Conservation (phyloP, 345 rosid genomes). For the Pistacia vera region DNA sequence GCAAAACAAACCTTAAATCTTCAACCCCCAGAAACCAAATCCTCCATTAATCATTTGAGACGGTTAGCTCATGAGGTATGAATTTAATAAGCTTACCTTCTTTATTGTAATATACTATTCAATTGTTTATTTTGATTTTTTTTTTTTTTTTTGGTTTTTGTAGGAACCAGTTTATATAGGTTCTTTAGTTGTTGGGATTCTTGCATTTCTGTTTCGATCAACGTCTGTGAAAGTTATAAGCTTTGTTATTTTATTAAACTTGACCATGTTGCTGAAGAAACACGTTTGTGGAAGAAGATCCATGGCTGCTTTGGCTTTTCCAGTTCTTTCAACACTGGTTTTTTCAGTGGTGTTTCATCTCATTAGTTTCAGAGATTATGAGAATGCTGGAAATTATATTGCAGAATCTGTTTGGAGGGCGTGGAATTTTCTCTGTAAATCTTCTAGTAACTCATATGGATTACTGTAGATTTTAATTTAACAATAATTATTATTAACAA, state of each 20-base stretch:
- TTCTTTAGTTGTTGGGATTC: slow-evolving; percentile 14
- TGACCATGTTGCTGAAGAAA: slow-evolving; percentile 5
- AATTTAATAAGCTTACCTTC: background rate
- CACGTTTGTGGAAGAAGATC: slow-evolving; percentile 9
- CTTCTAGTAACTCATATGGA: no score
- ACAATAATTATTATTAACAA: no score
- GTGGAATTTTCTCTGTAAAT: background rate
- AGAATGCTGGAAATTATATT: background rate
- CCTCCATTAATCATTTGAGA: background rate
- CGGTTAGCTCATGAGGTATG: background rate
- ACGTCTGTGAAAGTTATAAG: slow-evolving; percentile 14
- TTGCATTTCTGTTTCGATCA: slow-evolving; percentile 15
- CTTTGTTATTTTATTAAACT: slow-evolving; percentile 3
- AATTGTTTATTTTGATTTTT: background rate
- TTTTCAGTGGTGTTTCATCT: background rate
- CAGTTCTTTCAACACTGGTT: slow-evolving; percentile 8
- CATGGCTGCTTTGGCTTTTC: background rate
- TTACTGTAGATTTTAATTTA: no score
- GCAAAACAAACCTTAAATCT: background rate
- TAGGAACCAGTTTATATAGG: slow-evolving; percentile 15
- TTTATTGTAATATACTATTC: background rate
- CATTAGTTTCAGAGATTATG: background rate
- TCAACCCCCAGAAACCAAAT: slow-evolving; percentile 21
- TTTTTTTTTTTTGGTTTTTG: background rate
- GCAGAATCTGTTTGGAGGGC: background rate